phyloP scores from a whole-genome alignment of 345 rosid species.

The Theobroma cacao region DNA sequence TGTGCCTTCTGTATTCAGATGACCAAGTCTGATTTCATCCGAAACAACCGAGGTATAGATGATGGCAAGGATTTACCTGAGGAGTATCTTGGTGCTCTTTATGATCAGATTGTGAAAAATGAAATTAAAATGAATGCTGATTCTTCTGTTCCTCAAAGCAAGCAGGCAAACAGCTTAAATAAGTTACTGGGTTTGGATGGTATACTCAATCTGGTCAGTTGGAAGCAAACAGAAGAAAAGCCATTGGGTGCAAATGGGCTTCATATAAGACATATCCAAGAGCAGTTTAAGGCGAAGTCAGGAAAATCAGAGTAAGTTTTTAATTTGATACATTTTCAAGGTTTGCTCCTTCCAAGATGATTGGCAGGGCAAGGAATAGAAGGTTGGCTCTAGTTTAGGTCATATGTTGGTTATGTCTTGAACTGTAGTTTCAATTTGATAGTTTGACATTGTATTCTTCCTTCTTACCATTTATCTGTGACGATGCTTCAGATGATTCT shows the following conservation, averaged over 20 bases:
- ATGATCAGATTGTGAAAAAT: constrained; percentile 84
- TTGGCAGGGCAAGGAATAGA: background rate
- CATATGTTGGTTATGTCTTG: background rate
- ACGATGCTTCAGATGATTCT: background rate
- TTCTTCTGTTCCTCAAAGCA: constrained; percentile 74
- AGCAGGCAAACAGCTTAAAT: constrained; percentile 84
- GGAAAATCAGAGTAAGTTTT: constrained; percentile 88
- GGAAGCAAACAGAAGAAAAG: constrained; percentile 89
- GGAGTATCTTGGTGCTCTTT: constrained; percentile 75
- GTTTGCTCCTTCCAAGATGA: constrained; percentile 1
- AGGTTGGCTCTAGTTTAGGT: background rate
- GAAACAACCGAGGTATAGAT: constrained; percentile 92
- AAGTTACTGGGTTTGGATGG: constrained; percentile 89
- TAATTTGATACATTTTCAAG: background rate
- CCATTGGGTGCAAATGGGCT: constrained; percentile 93
- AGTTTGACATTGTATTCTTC: background rate
- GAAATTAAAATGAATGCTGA: constrained; percentile 92
- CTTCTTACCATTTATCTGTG: background rate
- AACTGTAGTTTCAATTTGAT: background rate
- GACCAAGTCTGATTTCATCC: constrained; percentile 84
- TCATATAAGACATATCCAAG: constrained; percentile 89
- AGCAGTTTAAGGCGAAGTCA: constrained; percentile 87
- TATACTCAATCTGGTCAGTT: constrained; percentile 75
- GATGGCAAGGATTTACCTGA: constrained; percentile 96
- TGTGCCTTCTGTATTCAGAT: constrained; percentile 49